These are phyloP conservation scores for Thalassiosira mediterranea DNA, from an alignment of 352 stramenopile species.

Conservation along the genomic window DNA sequence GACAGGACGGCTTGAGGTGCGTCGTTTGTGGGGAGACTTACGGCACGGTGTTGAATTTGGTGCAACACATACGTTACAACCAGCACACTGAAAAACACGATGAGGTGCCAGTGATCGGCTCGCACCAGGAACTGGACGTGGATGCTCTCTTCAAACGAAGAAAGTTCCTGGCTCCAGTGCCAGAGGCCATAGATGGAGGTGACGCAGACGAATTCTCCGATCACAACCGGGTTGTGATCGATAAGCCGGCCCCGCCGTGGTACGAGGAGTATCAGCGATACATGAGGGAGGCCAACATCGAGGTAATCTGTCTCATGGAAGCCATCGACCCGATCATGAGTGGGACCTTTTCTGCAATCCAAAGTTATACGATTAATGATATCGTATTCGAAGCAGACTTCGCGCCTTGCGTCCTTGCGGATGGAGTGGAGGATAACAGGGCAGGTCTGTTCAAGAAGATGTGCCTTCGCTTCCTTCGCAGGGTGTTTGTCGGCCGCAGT, in stretches of 20 bases:
- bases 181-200: too few relatives aligned
- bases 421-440: conserved; percentile 16
- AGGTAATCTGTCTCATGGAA: conserved; percentile 83
- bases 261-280: conserved; percentile 32
- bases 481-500: conserved; percentile 19
- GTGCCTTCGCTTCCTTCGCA: not conserved
- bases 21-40: conserved; percentile 78
- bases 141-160: conserved; percentile 37
- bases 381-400: conserved; percentile 81
- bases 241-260: conserved; percentile 20
- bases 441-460: not conserved
- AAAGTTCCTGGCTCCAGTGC: too few relatives aligned
- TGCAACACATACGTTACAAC: conserved; percentile 69
- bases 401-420: conserved; percentile 55
- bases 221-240: conserved; percentile 39
- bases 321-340: conserved; percentile 81
- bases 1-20: conserved; percentile 69
- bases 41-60: conserved; percentile 61
- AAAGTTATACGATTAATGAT: conserved; percentile 80
- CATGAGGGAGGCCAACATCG: conserved; percentile 33
- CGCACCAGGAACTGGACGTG: conserved; percentile 53
- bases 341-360: conserved; percentile 83
- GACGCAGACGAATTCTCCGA: conserved; percentile 16
- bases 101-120: conserved; percentile 51
- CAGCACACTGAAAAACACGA: conserved; percentile 58